Evolutionary conservation across 345 rosid genomes (phyloP).

Genomic region (Populus deltoides): DNA sequence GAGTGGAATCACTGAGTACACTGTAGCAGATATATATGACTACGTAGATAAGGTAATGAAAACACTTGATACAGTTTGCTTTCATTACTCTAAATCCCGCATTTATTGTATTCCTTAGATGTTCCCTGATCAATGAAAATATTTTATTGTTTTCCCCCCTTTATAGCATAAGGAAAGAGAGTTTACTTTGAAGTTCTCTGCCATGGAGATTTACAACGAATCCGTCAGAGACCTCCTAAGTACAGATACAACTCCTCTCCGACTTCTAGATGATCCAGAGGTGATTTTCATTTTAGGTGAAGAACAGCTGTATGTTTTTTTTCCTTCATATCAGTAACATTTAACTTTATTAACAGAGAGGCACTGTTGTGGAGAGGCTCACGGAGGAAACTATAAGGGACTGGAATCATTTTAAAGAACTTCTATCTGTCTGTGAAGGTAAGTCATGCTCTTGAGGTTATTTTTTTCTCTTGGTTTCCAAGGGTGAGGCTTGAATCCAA

Average conservation of each 20-base stretch:
- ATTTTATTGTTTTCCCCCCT: slow-evolving; percentile 2
- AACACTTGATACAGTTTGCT: not conserved
- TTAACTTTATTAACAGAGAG: slow-evolving; percentile 54
- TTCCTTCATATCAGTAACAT: slow-evolving; percentile 14
- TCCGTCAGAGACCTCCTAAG: slow-evolving; percentile 89
- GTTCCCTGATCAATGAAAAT: slow-evolving; percentile 5
- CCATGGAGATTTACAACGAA: slow-evolving; percentile 95
- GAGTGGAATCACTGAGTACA: slow-evolving; percentile 75
- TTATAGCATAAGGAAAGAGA: slow-evolving; percentile 80
- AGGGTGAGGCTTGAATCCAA: not conserved
- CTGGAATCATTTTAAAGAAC: slow-evolving; percentile 76
- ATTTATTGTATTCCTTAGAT: not conserved
- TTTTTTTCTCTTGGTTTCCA: not conserved
- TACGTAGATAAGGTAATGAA: slow-evolving; percentile 62
- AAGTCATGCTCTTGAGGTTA: slow-evolving; percentile 16
- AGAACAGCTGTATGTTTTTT: slow-evolving; percentile 10
- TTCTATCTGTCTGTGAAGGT: slow-evolving; percentile 78
- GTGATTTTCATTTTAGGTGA: slow-evolving; percentile 41
- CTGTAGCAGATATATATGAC: slow-evolving; percentile 76
- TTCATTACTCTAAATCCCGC: not conserved
- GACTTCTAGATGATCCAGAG: slow-evolving; percentile 95
- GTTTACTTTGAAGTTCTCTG: slow-evolving; percentile 74
- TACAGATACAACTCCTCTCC: slow-evolving; percentile 61
- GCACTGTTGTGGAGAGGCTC: slow-evolving; percentile 85
- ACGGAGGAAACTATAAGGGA: slow-evolving; percentile 67